Base-by-base conservation (phyloP, 2,329 filamentous ascomycete genomes). In the Allantophomopsis cytisporea region DNA sequence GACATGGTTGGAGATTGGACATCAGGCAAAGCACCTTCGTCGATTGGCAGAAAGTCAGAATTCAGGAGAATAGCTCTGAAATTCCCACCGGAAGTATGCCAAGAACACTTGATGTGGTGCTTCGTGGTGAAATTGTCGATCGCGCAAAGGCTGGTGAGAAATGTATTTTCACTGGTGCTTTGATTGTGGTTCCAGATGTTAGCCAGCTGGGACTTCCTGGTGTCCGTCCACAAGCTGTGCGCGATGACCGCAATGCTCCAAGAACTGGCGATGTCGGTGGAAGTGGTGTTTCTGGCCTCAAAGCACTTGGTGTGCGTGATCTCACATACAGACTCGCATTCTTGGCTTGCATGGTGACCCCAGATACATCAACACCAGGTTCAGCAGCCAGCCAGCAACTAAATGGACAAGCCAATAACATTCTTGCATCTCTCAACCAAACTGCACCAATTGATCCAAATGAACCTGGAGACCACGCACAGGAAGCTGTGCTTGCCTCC, bases 11-110 rank as follows among this genome's bases (percentile, higher is more conserved):
- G 91, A 79, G 87, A 48, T 65, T 98, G n/a, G 89, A 98, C 52
- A 95, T 98, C 53, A 74, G 86, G 34, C 89, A 94, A 59, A 95
- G 88, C 59, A 96, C 88, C 0, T 98, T 98, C 57, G 83, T 98
- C 45, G 91, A 98, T 63, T 98, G 91, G 91, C 91, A 98, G 58
- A 96, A 96, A 59, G 87, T 96, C 17, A 83, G 93, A 46, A 86
- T 96, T 45, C 91, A 98, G 61, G 91, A 98, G 61, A 98, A 96
- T 64, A 94, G 87, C 49, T 89, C 89, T 4, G 91, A 98, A 58
- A 98, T 98, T 31, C 91, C 91, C 0, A 98, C 91, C 0, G 91
- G 91, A 40, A 95, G 88, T 63, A 98, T 98, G 91, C 91, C 91
- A 17, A 76, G 91, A 43, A 98, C 91, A 2, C 91, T 98, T 76